Conservation (phyloP, 805 yeast genomes). For the Barnettozyma populi region DNA sequence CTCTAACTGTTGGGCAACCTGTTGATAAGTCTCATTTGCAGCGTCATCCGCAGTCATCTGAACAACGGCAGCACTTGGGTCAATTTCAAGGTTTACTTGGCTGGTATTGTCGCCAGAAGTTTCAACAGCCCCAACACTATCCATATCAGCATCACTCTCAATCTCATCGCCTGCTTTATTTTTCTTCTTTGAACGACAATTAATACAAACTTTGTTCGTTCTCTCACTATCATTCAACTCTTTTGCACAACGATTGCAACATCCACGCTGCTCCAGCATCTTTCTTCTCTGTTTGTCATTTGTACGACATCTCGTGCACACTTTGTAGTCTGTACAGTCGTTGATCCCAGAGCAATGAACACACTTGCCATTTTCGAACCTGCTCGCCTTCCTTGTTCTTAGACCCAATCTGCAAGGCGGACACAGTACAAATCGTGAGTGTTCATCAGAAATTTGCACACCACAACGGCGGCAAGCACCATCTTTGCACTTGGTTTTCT, state of each 20-base stretch:
- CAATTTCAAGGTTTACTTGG: not conserved
- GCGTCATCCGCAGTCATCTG: not conserved
- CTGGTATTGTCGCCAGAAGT: not conserved
- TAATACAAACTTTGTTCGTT: slow-evolving; percentile 49
- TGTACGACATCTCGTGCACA: slow-evolving; percentile 59
- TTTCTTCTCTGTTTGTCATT: slow-evolving; percentile 55
- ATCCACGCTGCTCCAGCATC: slow-evolving; percentile 50
- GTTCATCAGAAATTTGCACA: slow-evolving; percentile 43
- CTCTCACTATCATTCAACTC: slow-evolving; percentile 39
- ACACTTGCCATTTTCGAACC: slow-evolving; percentile 61
- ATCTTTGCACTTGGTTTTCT: slow-evolving; percentile 44
- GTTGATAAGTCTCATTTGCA: slow-evolving; percentile 6
- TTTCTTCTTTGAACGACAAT: slow-evolving; percentile 41
- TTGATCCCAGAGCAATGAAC: slow-evolving; percentile 64
- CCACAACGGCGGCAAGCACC: slow-evolving; percentile 55
- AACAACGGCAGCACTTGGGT: not conserved
- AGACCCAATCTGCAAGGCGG: slow-evolving; percentile 52
- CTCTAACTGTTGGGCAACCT: slow-evolving; percentile 18
- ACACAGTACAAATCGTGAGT: slow-evolving; percentile 51
- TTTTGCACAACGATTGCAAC: slow-evolving; percentile 59
- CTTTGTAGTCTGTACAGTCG: slow-evolving; percentile 45
- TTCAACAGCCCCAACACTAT: slow-evolving; percentile 10
- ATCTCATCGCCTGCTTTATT: slow-evolving; percentile 25
- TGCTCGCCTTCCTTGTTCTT: slow-evolving; percentile 48
- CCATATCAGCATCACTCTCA: slow-evolving; percentile 1